Evolutionary conservation across 1,139 yeast species (phyloP), one percentile per base, ranked within the genome.

Genomic region (Kluyveromyces marxianus): DNA sequence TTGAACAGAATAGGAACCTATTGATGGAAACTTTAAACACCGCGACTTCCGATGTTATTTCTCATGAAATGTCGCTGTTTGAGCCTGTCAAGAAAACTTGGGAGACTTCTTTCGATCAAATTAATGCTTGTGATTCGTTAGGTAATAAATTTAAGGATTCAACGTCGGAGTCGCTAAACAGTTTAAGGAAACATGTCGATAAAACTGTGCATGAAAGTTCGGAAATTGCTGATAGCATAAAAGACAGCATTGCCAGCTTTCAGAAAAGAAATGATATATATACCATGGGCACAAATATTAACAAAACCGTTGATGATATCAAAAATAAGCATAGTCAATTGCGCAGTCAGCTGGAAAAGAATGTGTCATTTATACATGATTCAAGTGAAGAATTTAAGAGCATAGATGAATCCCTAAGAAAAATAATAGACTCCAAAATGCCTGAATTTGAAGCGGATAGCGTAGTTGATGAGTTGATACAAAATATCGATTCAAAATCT

Each of bases 51-150:
- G 65, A 63, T 24, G 58, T 68, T 1, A 60, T 68, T 34, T 49
- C 56, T 2, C 53, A 59, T 21, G 72, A 69, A 46, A 57, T 59
- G 51, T 42, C 55, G 1, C 48, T 56, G 7, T 56, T 69, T 37
- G 56, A 55, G 8, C 66, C 69, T 1, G 54, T 58, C 5, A 57
- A 54, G 45, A 45, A 51, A 4, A 61, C 58, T 34, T 68, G 71
- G 69, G 66, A 65, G 45, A 50, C 52, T 3, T 56, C 70, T 1
- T 59, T 63, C 25, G 62, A 58, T 6, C 54, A 65, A 7, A 59
- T 68, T 32, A 67, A 68, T 47, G 48, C 50, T 7, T 62, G 69
- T 46, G 72, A 69, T 50, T 57, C 61, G 1, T 49, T 63, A 14
- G 62, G 55, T 42, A 54, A 54, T 21, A 50, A 48, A 2, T 63